Base-by-base conservation (phyloP, 208 protist species). In the Blechomonas ayalai region DNA sequence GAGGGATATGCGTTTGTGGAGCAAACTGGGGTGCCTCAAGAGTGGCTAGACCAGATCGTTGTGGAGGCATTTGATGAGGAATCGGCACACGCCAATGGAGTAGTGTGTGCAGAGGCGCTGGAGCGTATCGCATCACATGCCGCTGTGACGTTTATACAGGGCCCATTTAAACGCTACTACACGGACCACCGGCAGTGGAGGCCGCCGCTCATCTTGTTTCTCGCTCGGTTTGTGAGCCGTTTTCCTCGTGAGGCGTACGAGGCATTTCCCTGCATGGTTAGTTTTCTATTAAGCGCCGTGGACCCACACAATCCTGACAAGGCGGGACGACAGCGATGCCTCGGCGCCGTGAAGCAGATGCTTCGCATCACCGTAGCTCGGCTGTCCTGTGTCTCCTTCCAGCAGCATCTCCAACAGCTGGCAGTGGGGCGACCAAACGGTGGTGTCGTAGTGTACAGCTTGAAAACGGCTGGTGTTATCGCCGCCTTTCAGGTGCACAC, bases 321-420 rank as follows among this genome's bases (percentile, higher is more conserved):
- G 39, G 56, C 61, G 20, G 65, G 65, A 23, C 55, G 63, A 22
- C 44, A 53, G 16, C 42, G 63, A 27, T 76, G 70, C 41, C 31
- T 55, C n/a, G 49, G 40, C 15, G 64, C 70, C 23, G 67, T 76
- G 9, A 60, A 52, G 23, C 51, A 71, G 20, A 38, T 91, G 53
- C 22, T 84, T 22, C 63, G 75, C 12, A 29, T 74, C 2, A 42
- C 68, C 13, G 47, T 71, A 0, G 35, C 54, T 16, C 48, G 56
- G 19, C 54, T 92, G 32, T 77, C 80, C 4, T 89, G 77, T 48
- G 69, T 89, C 24, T 83, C 79, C 10, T 75, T 89, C 37, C 84
- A 89, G 24, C 68, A 73, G 23, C 58, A 69, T 8, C 47, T 78
- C 40, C 76, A 84, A 52, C 72, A 77, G 49, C 51, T 92, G 9